Evolutionary conservation across 192 early-diverging fungal species (phyloP).

Genomic region (Entophlyctis luteolus): DNA sequence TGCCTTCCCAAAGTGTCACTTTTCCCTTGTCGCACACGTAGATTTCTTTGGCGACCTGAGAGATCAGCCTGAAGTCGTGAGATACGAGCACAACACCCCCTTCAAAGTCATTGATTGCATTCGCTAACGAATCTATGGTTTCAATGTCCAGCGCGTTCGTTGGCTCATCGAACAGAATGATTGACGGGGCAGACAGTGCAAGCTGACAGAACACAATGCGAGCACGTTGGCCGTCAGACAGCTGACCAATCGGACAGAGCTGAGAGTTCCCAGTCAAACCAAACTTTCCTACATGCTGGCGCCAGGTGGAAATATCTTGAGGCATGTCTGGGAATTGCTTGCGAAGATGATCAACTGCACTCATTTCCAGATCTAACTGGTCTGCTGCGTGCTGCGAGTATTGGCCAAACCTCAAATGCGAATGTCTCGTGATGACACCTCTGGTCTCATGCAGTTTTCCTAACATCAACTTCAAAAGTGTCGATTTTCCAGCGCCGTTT

Average conservation of each 20-base stretch:
- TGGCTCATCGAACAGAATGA: conserved; percentile 97
- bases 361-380: conserved; percentile 82
- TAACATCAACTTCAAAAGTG: conserved; percentile 95
- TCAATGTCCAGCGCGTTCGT: conserved; percentile 89
- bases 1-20: conserved; percentile 71
- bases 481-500: conserved; percentile 89
- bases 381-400: conserved; percentile 98
- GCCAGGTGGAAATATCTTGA: conserved; percentile 86
- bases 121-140: conserved; percentile 90
- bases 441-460: conserved; percentile 77
- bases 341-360: conserved; percentile 89
- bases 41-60: conserved; percentile 91
- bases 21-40: conserved; percentile 84
- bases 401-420: conserved; percentile 87
- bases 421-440: conserved; percentile 86
- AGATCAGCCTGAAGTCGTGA: conserved; percentile 98
- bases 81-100: conserved; percentile 97
- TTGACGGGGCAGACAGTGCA: conserved; percentile 81
- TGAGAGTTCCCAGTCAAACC: conserved; percentile 91
- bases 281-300: conserved; percentile 84
- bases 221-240: conserved; percentile 93
- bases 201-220: conserved; percentile 96
- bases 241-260: conserved; percentile 79
- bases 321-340: conserved; percentile 74
- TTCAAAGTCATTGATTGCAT: conserved; percentile 90